These are phyloP conservation scores for Agroathelia rolfsii DNA, from an alignment of 1,284 basidiomycete genomes.

Conservation along the genomic window DNA sequence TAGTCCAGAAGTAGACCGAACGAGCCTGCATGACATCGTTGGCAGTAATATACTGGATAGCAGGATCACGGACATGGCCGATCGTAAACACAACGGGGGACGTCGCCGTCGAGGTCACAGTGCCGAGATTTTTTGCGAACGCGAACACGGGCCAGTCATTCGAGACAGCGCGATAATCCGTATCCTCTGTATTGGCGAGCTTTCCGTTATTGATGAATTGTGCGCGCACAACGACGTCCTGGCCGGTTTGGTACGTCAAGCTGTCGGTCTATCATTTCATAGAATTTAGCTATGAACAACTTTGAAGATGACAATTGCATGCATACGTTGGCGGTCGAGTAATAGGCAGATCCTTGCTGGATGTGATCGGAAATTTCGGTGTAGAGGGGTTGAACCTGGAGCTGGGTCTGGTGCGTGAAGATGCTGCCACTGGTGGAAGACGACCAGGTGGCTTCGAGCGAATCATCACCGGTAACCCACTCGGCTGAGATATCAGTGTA, in stretches of 20 bases:
- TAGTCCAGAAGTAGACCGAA: slow-evolving; percentile 28
- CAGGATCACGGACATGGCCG: slow-evolving; percentile 26
- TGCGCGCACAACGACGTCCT: slow-evolving; percentile 42
- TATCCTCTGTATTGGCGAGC: slow-evolving; percentile 46
- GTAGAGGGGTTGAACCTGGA: slow-evolving; percentile 36
- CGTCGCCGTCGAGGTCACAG: slow-evolving; percentile 12
- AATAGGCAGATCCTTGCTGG: slow-evolving; percentile 58
- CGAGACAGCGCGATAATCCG: slow-evolving; percentile 46
- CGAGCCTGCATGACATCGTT: slow-evolving; percentile 18
- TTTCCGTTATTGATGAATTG: slow-evolving; percentile 46
- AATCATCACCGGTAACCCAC: slow-evolving; percentile 55
- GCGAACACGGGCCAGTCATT: slow-evolving; percentile 61
- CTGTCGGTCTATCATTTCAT: slow-evolving; percentile 30
- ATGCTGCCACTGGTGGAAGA: slow-evolving; percentile 32
- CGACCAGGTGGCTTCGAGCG: slow-evolving; percentile 45
- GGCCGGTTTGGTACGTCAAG: slow-evolving; percentile 52
- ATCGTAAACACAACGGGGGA: slow-evolving; percentile 21
- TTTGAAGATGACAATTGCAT: neutral
- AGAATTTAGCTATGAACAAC: slow-evolving; percentile 7
- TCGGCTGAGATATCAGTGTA: slow-evolving; percentile 60
- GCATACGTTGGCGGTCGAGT: slow-evolving; percentile 40
- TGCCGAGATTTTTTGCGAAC: slow-evolving; percentile 41
- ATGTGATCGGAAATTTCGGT: slow-evolving; percentile 48
- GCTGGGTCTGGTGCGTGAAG: slow-evolving; percentile 49
- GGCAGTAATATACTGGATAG: slow-evolving; percentile 22